A percentile compares a stretch with the other conserved stretches of the same genome.
Evolutionary conservation across 495 filamentous ascomycete species (phyloP).

Genomic region (Penicillium psychrofluorescens): DNA sequence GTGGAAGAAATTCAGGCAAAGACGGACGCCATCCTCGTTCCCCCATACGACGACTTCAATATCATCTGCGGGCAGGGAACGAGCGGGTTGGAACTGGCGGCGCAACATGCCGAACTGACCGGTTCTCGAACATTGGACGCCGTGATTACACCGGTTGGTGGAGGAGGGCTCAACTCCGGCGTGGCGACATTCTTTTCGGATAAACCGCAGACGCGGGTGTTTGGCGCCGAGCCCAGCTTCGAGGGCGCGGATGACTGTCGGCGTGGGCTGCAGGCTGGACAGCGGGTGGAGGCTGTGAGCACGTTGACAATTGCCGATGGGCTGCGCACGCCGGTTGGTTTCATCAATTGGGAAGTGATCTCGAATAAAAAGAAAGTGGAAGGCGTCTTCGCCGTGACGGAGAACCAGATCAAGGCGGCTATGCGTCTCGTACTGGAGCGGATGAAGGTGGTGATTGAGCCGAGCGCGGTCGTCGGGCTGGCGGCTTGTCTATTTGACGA

Average conservation of each 20-base stretch:
- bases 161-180: conserved; percentile 82
- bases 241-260: conserved; percentile 78
- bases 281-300: conserved; percentile 58
- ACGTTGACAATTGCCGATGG: conserved; percentile 87
- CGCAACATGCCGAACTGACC: conserved; percentile 49
- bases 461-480: conserved; percentile 77
- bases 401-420: conserved; percentile 74
- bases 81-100: conserved; percentile 71
- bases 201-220: conserved; percentile 56
- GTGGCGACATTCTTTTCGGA: conserved; percentile 67
- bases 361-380: conserved; percentile 60
- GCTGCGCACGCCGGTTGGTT: conserved; percentile 74
- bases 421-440: conserved; percentile 77
- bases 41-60: conserved; percentile 86
- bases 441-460: conserved; percentile 90
- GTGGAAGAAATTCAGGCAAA: conserved; percentile 54
- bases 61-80: conserved; percentile 92
- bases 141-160: conserved; percentile 79
- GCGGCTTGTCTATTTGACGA: conserved; percentile 81
- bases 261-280: conserved; percentile 54
- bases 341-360: conserved; percentile 74
- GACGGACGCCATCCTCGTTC: conserved; percentile 71
- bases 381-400: conserved; percentile 70
- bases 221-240: conserved; percentile 86
- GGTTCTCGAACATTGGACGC: conserved; percentile 50